Conservation (phyloP, 371 early-diverging fungal species). For the Gilbertella persicaria region DNA sequence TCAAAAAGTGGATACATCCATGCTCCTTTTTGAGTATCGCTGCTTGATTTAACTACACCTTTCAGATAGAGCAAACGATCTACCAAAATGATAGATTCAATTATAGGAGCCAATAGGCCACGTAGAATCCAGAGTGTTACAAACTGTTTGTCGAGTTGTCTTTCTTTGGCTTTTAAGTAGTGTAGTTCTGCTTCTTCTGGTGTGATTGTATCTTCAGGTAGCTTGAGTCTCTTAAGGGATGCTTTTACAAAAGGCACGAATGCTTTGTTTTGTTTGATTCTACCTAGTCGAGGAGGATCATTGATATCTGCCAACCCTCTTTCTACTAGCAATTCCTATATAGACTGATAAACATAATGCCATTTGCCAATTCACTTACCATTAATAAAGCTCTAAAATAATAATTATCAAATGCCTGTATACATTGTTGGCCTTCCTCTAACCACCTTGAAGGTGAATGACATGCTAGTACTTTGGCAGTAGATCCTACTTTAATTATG, state of each 20-base stretch:
- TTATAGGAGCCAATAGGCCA: slow-evolving; percentile 69
- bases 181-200: slow-evolving; percentile 46
- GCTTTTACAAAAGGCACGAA: slow-evolving; percentile 42
- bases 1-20: slow-evolving; percentile 53
- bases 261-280: slow-evolving; percentile 57
- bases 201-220: slow-evolving; percentile 47
- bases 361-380: slow-evolving; percentile 21
- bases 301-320: slow-evolving; percentile 50
- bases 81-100: slow-evolving; percentile 77
- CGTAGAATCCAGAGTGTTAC: slow-evolving; percentile 81
- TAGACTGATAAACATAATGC: neutral
- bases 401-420: slow-evolving; percentile 70
- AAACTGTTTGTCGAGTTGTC: slow-evolving; percentile 58
- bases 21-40: slow-evolving; percentile 17
- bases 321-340: slow-evolving; percentile 52
- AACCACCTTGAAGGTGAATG: slow-evolving; percentile 84
- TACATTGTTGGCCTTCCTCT: slow-evolving; percentile 50
- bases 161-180: slow-evolving; percentile 28
- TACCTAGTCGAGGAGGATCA: slow-evolving; percentile 61
- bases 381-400: slow-evolving; percentile 74
- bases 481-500: slow-evolving; percentile 54
- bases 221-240: slow-evolving; percentile 43
- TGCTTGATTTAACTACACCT: slow-evolving; percentile 34
- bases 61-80: slow-evolving; percentile 74
- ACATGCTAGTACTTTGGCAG: slow-evolving; percentile 82